Evolutionary conservation across 2,329 filamentous ascomycete species (phyloP).

Genomic region (Fragosphaeria purpurea): DNA sequence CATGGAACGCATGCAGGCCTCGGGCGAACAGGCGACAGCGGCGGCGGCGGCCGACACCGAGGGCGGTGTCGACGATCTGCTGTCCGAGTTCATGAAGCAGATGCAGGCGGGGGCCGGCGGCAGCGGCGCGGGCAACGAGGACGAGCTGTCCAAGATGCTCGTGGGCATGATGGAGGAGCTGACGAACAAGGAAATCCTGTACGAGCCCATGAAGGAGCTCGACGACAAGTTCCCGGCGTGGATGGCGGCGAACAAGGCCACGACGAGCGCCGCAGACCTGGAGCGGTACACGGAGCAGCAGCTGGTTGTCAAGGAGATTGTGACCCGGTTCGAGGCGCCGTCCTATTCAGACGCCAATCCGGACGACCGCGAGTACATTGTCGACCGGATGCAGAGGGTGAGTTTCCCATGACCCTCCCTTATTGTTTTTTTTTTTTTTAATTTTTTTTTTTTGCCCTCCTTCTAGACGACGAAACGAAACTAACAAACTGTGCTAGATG

Average conservation of each 20-base stretch:
- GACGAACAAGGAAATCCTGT: slow-evolving; percentile 95
- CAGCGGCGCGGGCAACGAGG: slow-evolving; percentile 54
- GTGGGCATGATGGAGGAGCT: slow-evolving; percentile 98
- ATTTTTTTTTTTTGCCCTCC: too few relatives aligned
- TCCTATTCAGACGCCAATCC: slow-evolving; percentile 75
- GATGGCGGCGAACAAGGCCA: slow-evolving; percentile 66
- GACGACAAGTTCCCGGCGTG: slow-evolving; percentile 85
- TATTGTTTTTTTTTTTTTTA: too few relatives aligned
- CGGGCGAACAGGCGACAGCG: slow-evolving; percentile 74
- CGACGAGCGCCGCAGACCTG: slow-evolving; percentile 59
- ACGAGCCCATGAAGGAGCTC: slow-evolving; percentile 97
- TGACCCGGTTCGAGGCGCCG: slow-evolving; percentile 73
- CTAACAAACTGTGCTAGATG: slow-evolving; percentile 54
- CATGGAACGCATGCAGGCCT: slow-evolving; percentile 92
- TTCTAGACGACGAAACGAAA: background rate
- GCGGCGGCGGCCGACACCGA: slow-evolving; percentile 52
- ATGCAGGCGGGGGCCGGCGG: slow-evolving; percentile 51
- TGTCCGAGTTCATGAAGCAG: slow-evolving; percentile 87
- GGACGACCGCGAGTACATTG: slow-evolving; percentile 80
- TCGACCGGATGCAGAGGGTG: slow-evolving; percentile 97
- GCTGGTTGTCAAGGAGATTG: slow-evolving; percentile 71
- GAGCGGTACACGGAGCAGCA: slow-evolving; percentile 76
- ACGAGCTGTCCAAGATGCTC: slow-evolving; percentile 89
- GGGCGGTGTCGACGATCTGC: slow-evolving; percentile 58
- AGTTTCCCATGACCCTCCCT: slow-evolving; percentile 14